Evolutionary conservation across 495 filamentous ascomycete genomes (phyloP).

Genomic region (Corynascus novoguineensis): DNA sequence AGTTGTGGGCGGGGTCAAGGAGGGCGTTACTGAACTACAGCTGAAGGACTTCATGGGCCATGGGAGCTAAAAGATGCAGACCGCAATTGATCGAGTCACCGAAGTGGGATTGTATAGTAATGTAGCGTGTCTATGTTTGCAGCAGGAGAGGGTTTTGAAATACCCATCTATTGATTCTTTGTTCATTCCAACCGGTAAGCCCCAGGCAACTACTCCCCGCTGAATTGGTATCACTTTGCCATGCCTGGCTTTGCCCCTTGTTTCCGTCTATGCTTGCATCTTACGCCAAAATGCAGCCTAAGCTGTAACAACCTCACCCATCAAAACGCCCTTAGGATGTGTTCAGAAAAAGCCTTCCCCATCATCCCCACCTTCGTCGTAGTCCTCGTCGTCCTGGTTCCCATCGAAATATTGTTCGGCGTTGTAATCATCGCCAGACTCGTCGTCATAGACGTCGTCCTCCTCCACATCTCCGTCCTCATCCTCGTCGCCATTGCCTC

Average conservation of each 20-base stretch:
- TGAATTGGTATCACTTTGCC: slow-evolving; percentile 24
- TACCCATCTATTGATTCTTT: not conserved
- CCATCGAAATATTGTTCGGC: slow-evolving; percentile 51
- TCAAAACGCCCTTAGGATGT: no score
- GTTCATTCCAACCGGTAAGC: not conserved
- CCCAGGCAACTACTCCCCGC: not conserved
- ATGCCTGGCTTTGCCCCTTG: not conserved
- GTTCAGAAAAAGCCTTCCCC: slow-evolving; percentile 25
- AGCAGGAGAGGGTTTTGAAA: not conserved
- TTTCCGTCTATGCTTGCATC: not conserved
- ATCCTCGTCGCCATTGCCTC: slow-evolving; percentile 32
- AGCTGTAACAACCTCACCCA: not conserved
- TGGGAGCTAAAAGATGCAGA: slow-evolving; percentile 13
- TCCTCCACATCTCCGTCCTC: slow-evolving; percentile 39
- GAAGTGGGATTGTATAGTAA: slow-evolving; percentile 1
- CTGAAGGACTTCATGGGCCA: slow-evolving; percentile 48
- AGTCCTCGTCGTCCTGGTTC: slow-evolving; percentile 46
- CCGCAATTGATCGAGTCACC: not conserved
- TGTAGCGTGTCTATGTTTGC: not conserved
- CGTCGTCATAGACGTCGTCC: slow-evolving; percentile 43
- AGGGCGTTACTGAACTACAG: slow-evolving; percentile 63
- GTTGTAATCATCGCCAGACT: slow-evolving; percentile 50
- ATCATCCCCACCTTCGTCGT: slow-evolving; percentile 44
- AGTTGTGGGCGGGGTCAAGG: slow-evolving; percentile 61
- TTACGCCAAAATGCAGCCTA: slow-evolving; percentile 11